phyloP scores from a whole-genome alignment of 129 eudicot genomes.

The Calendula officinalis region DNA sequence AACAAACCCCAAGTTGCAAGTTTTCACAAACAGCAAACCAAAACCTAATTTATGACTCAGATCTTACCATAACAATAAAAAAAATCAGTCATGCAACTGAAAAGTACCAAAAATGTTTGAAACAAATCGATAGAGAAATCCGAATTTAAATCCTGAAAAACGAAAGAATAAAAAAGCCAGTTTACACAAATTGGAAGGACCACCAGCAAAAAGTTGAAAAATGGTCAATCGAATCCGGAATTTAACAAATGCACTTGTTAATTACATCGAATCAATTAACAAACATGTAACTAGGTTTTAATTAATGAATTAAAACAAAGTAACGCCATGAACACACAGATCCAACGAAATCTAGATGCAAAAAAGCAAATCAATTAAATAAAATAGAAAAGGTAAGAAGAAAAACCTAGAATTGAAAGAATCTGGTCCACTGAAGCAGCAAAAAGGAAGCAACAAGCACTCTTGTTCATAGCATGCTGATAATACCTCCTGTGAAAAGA shows the following conservation, averaged over 20 bases:
- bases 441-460: conserved; percentile 30
- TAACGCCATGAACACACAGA: conserved; percentile 26
- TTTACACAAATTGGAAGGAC: conserved; percentile 25
- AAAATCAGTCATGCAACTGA: conserved; percentile 26
- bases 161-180: not conserved
- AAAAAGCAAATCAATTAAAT: conserved; percentile 27
- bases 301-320: conserved; percentile 3
- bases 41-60: conserved; percentile 17
- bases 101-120: conserved; percentile 7
- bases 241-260: conserved; percentile 30
- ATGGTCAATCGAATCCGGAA: conserved; percentile 31
- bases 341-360: conserved; percentile 35
- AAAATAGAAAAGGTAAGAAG: conserved; percentile 11
- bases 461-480: conserved; percentile 39
- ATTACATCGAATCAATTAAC: conserved; percentile 1
- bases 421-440: conserved; percentile 34
- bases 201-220: conserved; percentile 20
- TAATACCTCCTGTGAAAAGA: conserved; percentile 28
- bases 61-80: conserved; percentile 13
- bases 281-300: conserved; percentile 26
- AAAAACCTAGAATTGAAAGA: conserved; percentile 41
- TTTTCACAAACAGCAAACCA: conserved; percentile 4
- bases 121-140: conserved; percentile 3
- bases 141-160: conserved; percentile 16
- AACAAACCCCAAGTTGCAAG: conserved; percentile 2